Evolutionary conservation across 768 basidiomycete species (phyloP).

Genomic region (Harrya chromipes): DNA sequence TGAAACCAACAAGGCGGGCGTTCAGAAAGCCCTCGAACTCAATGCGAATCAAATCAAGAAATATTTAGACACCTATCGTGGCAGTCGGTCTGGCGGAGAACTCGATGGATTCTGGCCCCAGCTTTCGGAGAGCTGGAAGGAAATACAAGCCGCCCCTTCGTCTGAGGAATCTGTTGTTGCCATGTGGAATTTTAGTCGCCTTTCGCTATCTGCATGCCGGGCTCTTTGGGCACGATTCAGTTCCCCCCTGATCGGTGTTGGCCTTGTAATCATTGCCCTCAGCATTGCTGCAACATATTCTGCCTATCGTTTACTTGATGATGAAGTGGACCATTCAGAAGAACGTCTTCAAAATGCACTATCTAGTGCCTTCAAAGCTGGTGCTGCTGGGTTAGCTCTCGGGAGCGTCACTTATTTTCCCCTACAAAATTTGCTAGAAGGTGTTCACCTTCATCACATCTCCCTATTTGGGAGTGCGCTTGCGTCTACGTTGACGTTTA

Average conservation of each 20-base stretch:
- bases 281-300: constrained; percentile 54
- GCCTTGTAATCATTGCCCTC: constrained; percentile 58
- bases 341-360: constrained; percentile 38
- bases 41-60: constrained; percentile 73
- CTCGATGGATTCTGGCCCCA: constrained; percentile 61
- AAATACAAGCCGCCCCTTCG: constrained; percentile 28
- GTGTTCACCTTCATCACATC: constrained; percentile 49
- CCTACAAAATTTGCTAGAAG: constrained; percentile 37
- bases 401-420: constrained; percentile 34
- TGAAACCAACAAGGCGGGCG: constrained; percentile 27
- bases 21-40: constrained; percentile 60
- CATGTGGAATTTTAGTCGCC: constrained; percentile 28
- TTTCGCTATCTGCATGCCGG: constrained; percentile 60
- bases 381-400: constrained; percentile 36
- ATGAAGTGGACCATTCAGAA: constrained; percentile 39
- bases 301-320: constrained; percentile 49
- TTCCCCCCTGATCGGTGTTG: constrained; percentile 68
- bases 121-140: constrained; percentile 47
- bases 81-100: constrained; percentile 66
- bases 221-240: constrained; percentile 96
- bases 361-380: constrained; percentile 31
- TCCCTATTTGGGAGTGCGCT: constrained; percentile 49
- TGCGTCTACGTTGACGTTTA: constrained; percentile 43
- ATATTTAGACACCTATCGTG: constrained; percentile 77
- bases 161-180: constrained; percentile 11